Evolutionary conservation across 345 rosid species (phyloP), one percentile per base, ranked within the genome.

Genomic region (Sonneratia alba): DNA sequence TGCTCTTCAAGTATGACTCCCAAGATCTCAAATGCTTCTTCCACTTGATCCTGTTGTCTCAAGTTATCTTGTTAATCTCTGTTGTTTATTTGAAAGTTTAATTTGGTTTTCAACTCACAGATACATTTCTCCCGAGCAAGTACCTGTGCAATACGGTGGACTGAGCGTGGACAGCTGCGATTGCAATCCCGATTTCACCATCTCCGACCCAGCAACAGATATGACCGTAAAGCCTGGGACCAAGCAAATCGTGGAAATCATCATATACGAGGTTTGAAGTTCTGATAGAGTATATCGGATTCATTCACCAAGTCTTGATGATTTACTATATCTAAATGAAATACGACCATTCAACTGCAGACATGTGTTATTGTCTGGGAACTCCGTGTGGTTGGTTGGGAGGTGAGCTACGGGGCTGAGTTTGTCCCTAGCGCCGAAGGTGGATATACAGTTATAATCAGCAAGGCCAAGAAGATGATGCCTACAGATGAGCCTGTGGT

Each of bases 381-480:
- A 82, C 56, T 89, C 69, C 85, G 97, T 32, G 98, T 91, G 11
- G 90, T 89, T 36, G 98, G 94, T 27, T 93, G 98, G 98, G 96
- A 91, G 68, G 93, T 91, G 77, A 88, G 84, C 77, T 91, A 84
- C 72, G 85, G 88, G 53, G 91, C 97, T 3, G 97, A 93, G 78
- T 94, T 94, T 68, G 87, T 84, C 77, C 98, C 98, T 0, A 82
- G 87, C 62, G 78, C 82, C 37, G 85, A 83, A 74, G 92, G 85
- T 66, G 86, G 80, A 56, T 92, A 87, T 47, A 84, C 93, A 8
- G 78, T 94, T 19, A 85, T 91, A 73, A 82, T 94, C 56, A 89
- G 89, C 45, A 94, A 94, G 77, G 80, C 88, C 8, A 84, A 86
- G 42, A 92, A 92, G 77, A 81, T 92, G 85, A 71, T 73, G 15